phyloP scores from a whole-genome alignment of 768 basidiomycete genomes.

The Saitozyma podzolica region DNA sequence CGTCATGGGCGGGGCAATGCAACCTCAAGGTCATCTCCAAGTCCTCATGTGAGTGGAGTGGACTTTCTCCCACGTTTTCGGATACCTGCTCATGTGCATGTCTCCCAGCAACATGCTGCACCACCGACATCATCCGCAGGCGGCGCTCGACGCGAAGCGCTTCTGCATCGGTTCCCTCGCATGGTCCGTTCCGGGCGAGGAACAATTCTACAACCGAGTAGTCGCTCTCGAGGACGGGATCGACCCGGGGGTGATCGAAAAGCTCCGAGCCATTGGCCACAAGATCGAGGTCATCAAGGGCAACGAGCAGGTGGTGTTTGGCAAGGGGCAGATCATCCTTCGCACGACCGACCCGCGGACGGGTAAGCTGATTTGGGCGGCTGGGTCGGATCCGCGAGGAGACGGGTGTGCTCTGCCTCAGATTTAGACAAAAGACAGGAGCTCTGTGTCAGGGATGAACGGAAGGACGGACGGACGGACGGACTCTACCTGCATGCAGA shows the following conservation, averaged over 20 bases:
- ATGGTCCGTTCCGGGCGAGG: not conserved
- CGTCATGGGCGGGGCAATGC: conserved; percentile 36
- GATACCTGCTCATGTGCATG: not conserved
- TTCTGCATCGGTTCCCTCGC: conserved; percentile 28
- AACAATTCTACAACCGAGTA: conserved; percentile 16
- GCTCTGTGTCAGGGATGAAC: too few relatives aligned
- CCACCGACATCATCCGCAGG: conserved; percentile 29
- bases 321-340: conserved; percentile 24
- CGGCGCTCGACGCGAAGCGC: conserved; percentile 29
- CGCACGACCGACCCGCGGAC: conserved; percentile 23
- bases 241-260: conserved; percentile 10
- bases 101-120: conserved; percentile 22
- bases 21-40: conserved; percentile 37
- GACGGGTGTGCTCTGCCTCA: conserved; percentile 27
- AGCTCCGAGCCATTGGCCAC: conserved; percentile 21
- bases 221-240: conserved; percentile 36
- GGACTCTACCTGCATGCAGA: too few relatives aligned
- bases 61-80: not conserved
- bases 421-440: conserved; percentile 4
- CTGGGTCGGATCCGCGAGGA: conserved; percentile 32
- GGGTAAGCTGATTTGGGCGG: conserved; percentile 33
- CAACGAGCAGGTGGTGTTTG: conserved; percentile 18
- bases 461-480: too few relatives aligned
- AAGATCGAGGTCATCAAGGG: conserved; percentile 20
- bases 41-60: conserved; percentile 18